Base-by-base conservation (phyloP, 2,329 filamentous ascomycete species). In the Nemania sp. region DNA sequence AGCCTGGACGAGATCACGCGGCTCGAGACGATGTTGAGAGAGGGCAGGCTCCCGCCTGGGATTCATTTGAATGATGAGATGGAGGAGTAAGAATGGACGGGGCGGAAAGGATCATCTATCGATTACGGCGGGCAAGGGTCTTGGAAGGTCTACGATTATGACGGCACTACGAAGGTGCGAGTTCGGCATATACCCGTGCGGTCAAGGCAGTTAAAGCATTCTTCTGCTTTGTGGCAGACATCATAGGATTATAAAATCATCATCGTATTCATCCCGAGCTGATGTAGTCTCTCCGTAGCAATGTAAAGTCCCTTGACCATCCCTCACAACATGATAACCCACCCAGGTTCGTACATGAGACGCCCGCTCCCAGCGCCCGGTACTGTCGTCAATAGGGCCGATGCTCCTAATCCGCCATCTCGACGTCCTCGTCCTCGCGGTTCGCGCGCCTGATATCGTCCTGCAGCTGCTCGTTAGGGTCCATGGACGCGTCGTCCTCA, bases 11-110 rank as follows among this genome's bases (percentile, higher is more conserved):
- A 97, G 75, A 95, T 99, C 69, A 87, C 90, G 52, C 81, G 84
- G 62, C 72, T 99, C 68, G 94, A 99, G 77, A 96, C 93, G 77
- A 90, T 94, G 72, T 75, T 97, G 61, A 89, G 90, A 59, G 93
- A 97, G 72, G 94, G 94, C 1, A 80, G 89, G 67, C 80, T 97
- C 71, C 93, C 93, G 2, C 79, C 81, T 28, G 89, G 86, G 23
- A 81, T 86, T 26, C 77, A 82, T 30, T 67, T 74, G 30, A 77
- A 76, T 40, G 78, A 75, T 34, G 79, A 81, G 12, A 87, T 86
- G 84, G 82, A 86, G 72, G 82, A 86, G 66, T 86, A 71, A 67
- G 23, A n/a, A n/a, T n/a, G 31, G 14, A 11, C n/a, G 24, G 26
- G 17, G 20, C 23, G 8, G 31, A 23, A 15, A 37, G 37, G 9